phyloP scores from a whole-genome alignment of 352 stramenopile genomes.

The Pythium coloratum region DNA sequence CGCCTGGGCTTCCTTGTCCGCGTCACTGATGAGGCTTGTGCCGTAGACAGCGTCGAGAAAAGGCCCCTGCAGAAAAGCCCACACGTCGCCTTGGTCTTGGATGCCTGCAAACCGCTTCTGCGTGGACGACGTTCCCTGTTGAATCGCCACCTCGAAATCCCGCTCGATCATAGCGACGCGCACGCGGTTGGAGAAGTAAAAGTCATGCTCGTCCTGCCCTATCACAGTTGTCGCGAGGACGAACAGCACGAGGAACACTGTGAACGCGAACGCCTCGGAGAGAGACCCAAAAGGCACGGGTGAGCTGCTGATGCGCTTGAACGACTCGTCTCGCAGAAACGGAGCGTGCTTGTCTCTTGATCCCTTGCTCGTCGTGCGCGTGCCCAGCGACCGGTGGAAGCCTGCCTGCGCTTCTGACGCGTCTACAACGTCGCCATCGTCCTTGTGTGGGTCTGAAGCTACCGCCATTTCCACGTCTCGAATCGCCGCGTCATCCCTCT shows the following conservation, averaged over 20 bases:
- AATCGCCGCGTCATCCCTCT: slow-evolving; percentile 21
- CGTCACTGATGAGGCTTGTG: slow-evolving; percentile 10
- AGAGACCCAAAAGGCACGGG: slow-evolving; percentile 57
- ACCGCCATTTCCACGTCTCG: slow-evolving; percentile 36
- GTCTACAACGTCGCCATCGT: slow-evolving; percentile 10
- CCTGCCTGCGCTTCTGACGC: neutral
- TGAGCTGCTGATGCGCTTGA: slow-evolving; percentile 38
- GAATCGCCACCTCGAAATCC: slow-evolving; percentile 40
- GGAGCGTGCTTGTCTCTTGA: slow-evolving; percentile 8
- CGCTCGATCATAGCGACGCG: slow-evolving; percentile 46
- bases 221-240: slow-evolving; percentile 52
- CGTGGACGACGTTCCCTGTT: slow-evolving; percentile 18
- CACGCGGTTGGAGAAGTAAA: slow-evolving; percentile 69
- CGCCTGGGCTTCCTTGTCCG: slow-evolving; percentile 12
- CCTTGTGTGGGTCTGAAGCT: slow-evolving; percentile 7
- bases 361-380: slow-evolving; percentile 11
- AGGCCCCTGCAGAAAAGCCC: slow-evolving; percentile 60
- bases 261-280: slow-evolving; percentile 45
- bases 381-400: slow-evolving; percentile 26
- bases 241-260: slow-evolving; percentile 59
- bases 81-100: slow-evolving; percentile 59
- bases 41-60: slow-evolving; percentile 61
- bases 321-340: slow-evolving; percentile 36
- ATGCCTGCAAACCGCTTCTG: slow-evolving; percentile 55
- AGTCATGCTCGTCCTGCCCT: slow-evolving; percentile 44